Evolutionary conservation across 441 rosid species (phyloP), one percentile per base, ranked within the genome.

Genomic region (Melastoma candidum): DNA sequence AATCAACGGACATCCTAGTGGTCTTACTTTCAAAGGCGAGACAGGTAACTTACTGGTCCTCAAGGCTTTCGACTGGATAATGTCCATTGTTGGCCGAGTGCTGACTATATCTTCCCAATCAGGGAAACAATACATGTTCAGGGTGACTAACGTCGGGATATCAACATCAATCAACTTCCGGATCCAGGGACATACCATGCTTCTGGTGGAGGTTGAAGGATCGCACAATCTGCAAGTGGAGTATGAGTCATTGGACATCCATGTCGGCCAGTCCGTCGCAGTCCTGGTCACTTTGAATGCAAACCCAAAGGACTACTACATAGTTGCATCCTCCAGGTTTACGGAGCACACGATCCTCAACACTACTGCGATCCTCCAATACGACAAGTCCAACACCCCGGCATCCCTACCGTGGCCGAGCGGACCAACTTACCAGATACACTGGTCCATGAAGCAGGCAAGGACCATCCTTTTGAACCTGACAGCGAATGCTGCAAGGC

Each of bases 1-100:
- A 25, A 76, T 83, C 6, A 89, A 83, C 43, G 95, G 93, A 32
- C 67, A 27, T 12, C 52, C 58, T n/a, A 59, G 56, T 17, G 63
- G 57, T 6, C 17, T 60, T 13, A 56, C 44, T 25, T 74, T 82
- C 68, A 77, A 75, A 2, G 84, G 87, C 56, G 63, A 76, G 66
- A 53, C 62, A 73, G 95, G 97, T 81, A 68, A 13, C 1, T 8
- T 0, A 32, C 24, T 52, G 7, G 41, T 9, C 41, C 8, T 36
- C 41, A 36, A 36, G 6, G 41, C 7, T 36, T 36, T 36, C 41
- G 6, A 9, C 41, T 0, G 41, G 8, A 4, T 2, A 6, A 36
- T 4, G 41, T 36, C 7, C 8, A 36, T 6, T 4, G 41, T 36
- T 17, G 22, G 22, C 1, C 10, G 7, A 4, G 36, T 9, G 41